Percentiles rank a stretch among this genome's conserved stretches.
phyloP scores from a whole-genome alignment of 768 basidiomycete species.

The Termitomyces heimii region DNA sequence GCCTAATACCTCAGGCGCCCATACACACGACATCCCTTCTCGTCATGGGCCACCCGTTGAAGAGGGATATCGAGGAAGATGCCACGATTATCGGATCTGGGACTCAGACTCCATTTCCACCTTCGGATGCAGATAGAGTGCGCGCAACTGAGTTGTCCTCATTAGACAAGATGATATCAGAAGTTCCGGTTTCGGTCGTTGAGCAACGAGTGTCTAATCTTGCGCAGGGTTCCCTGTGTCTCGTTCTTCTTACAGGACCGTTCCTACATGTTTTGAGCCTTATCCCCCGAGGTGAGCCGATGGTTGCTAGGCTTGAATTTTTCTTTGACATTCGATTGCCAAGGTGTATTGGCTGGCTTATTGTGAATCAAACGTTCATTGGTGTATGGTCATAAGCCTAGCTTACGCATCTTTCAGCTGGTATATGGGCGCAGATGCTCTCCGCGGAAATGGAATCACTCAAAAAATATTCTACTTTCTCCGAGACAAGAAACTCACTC shows the following conservation, averaged over 20 bases:
- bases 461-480: conserved; percentile 75
- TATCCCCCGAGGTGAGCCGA: conserved; percentile 58
- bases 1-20: conserved; percentile 82
- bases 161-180: conserved; percentile 15
- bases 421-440: conserved; percentile 88
- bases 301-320: conserved; percentile 3
- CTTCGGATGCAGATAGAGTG: conserved; percentile 3
- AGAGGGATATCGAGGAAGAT: conserved; percentile 31
- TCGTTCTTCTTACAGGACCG: conserved; percentile 76
- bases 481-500: conserved; percentile 60
- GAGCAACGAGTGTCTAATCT: conserved; percentile 94
- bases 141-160: conserved; percentile 4
- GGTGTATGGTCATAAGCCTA: not conserved
- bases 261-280: conserved; percentile 75
- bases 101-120: conserved; percentile 1
- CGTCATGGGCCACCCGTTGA: conserved; percentile 47
- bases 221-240: conserved; percentile 71
- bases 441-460: conserved; percentile 79
- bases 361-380: conserved; percentile 51
- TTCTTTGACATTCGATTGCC: not conserved
- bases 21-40: conserved; percentile 86
- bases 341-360: conserved; percentile 74
- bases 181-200: conserved; percentile 69
- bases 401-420: conserved; percentile 41
- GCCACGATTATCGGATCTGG: conserved; percentile 6